Base-by-base conservation (phyloP, 306 rosid species). In the Gastrolobium bilobum region DNA sequence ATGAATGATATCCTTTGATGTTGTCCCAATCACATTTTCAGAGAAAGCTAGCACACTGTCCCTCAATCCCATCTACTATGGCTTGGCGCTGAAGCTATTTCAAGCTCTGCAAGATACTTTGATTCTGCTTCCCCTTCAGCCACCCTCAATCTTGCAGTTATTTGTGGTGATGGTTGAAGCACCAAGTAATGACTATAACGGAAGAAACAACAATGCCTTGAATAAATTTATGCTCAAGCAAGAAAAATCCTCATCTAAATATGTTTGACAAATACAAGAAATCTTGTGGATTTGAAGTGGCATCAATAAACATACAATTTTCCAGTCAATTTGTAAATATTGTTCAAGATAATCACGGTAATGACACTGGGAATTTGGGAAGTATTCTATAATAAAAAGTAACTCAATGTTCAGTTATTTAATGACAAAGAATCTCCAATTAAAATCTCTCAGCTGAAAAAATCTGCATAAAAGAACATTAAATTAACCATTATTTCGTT, bases 51-150 rank as follows among this genome's bases (percentile, higher is more conserved):
- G 48, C 75, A 92, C 94, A 68, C 96, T 92, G 88, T 92, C 97
- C 50, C 97, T 87, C 84, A 92, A 61, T 20, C 26, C 93, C 96
- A 73, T 92, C 96, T 10, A 92, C 96, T 52, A 90, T 92, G n/a
- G 98, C 97, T 78, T 91, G 98, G 37, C 93, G 91, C 79, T 91
- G 97, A 29, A 54, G 97, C 98, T 11, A 93, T 86, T 47, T 97
- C 98, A 47, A 93, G 84, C 59, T 97, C 98, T 4, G 91, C 77
- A 29, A 93, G 80, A 71, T 89, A 93, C 94, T 93, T 93, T 11
- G 97, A 81, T 77, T 93, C 98, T 4, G 98, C 98, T 52, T 91
- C 98, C 15, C 93, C 98, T 81, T 93, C 98, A 33, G 97, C 97
- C 81, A 82, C 81, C 82, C 97, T 89, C 86, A 91, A 6, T 80